Base-by-base conservation (phyloP, 139 green algal species). In the Closterium sp. region DNA sequence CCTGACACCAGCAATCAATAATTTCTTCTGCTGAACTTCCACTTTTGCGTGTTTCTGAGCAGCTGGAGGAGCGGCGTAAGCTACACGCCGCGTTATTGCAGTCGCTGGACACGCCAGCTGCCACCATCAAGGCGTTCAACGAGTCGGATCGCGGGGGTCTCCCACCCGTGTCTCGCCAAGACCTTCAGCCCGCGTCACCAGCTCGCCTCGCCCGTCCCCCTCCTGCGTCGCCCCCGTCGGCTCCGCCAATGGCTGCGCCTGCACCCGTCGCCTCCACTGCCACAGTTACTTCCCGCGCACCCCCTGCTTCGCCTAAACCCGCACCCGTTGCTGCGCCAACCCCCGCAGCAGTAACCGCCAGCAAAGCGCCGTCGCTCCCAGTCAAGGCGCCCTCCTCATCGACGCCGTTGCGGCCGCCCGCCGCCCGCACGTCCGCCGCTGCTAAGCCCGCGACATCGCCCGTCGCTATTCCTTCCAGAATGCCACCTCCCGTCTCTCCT, bases 41-140 rank as follows among this genome's bases (percentile, higher is more conserved):
- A 4, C 86, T 89, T 90, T 90, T 17, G 29, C n/a, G 30, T 90
- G 38, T 84, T 17, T 9, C 5, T 9, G 32, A 22, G 89, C 91
- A 94, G 92, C 94, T 94, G 90, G 92, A 94, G 86, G 92, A 94
- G 89, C 88, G 92, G 89, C 94, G 94, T 9, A 92, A 92, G 89
- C 45, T 94, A 79, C 92, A 94, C 50, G 70, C 92, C 10, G 92
- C 89, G 24, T 38, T 94, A 31, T n/a, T 94, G 42, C 27, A 94
- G 31, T 88, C 92, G 73, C 85, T 87, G 17, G 89, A 93, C 50
- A 31, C n/a, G n/a, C 73, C 89, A 30, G n/a, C 89, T 73, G 28
- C 22, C 32, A 90, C 34, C 24, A 84, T 90, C 13, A 85, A 28
- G 32, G 88, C 19, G 88, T 90, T 62, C 88, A 90, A 90, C n/a